phyloP scores from a whole-genome alignment of 257 asterid species.

The Ilex asprella region DNA sequence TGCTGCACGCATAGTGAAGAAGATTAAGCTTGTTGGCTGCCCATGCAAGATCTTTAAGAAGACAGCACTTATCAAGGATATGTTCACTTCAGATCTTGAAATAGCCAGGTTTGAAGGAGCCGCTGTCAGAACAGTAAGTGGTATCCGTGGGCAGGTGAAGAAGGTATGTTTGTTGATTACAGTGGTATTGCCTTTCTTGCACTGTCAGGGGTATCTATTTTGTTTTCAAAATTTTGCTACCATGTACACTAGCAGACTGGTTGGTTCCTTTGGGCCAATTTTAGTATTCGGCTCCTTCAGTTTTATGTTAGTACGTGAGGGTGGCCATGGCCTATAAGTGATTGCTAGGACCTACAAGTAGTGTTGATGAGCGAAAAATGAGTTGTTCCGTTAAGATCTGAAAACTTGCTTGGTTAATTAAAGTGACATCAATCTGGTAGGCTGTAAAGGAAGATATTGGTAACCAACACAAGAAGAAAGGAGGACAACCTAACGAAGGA shows the following conservation, averaged over 20 bases:
- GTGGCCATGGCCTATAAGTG: too few species aligned
- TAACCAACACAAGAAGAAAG: slow-evolving; percentile 67
- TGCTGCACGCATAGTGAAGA: slow-evolving; percentile 78
- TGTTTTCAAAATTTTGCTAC: too few species aligned
- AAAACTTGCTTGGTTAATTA: not conserved
- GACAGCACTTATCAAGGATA: slow-evolving; percentile 86
- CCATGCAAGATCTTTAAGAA: slow-evolving; percentile 90
- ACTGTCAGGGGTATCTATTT: too few species aligned
- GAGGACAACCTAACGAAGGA: slow-evolving; percentile 71
- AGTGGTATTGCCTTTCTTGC: too few species aligned
- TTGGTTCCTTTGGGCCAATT: too few species aligned
- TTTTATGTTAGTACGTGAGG: too few species aligned
- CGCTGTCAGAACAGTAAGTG: slow-evolving; percentile 86
- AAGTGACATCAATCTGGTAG: slow-evolving; percentile 18
- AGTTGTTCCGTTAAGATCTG: not conserved
- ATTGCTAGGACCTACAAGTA: too few species aligned
- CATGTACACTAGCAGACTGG: too few species aligned
- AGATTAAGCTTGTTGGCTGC: slow-evolving; percentile 84
- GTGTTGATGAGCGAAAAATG: too few species aligned
- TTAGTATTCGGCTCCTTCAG: too few species aligned
- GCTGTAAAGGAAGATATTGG: slow-evolving; percentile 90
- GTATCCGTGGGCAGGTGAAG: slow-evolving; percentile 94
- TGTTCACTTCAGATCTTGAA: slow-evolving; percentile 99
- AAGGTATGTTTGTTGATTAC: slow-evolving; percentile 42
- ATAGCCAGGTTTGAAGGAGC: slow-evolving; percentile 99